Base-by-base conservation (phyloP, 495 filamentous ascomycete species). In the Sabuloglossum arenarium region DNA sequence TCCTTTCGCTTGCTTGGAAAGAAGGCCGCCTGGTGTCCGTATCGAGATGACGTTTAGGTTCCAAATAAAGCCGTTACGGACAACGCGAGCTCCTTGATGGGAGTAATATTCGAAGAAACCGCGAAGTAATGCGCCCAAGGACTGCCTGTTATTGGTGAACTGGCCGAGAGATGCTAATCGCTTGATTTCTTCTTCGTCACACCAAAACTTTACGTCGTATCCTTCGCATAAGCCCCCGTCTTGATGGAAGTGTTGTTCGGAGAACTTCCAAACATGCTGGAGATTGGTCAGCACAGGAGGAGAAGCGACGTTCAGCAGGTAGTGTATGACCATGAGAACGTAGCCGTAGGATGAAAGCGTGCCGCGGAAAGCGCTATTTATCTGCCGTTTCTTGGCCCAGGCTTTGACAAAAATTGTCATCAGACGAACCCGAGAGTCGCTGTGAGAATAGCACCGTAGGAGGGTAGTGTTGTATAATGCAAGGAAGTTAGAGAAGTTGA, bases 291-390 rank as follows among this genome's bases (percentile, higher is more conserved):
- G 74, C n/a, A 93, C 79, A 37, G 85, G 83, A 3, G 87, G 86
- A 32, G 75, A 67, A 14, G 77, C 83, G 54, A 91, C 63, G 61
- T 93, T 90, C 59, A 86, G 73, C 30, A 93, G 79, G 60, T 88
- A 91, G 64, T 93, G 86, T n/a, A 93, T 69, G n/a, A 86, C 80
- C 84, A 93, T 89, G 6, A 93, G 71, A n/a, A 87, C 84, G 66
- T 88, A 93, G 49, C 86, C 86, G 64, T 93, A 93, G 55, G 82
- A 86, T 61, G 81, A 85, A 32, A 93, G 72, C 0, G 85, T 89
- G 53, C 86, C 86, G 42, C 78, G 76, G 63, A 87, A 91, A n/a
- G 83, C 76, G 54, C 73, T 77, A 67, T 91, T 91, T 67, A 93
- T 90, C 56, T 76, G 79, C 45, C 86, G 77, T 31, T 73, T 72